Percentiles rank a stretch among this genome's conserved stretches.
These are phyloP conservation scores for Mucor indicus DNA, from an alignment of 371 early-diverging fungal species.

Conservation along the genomic window DNA sequence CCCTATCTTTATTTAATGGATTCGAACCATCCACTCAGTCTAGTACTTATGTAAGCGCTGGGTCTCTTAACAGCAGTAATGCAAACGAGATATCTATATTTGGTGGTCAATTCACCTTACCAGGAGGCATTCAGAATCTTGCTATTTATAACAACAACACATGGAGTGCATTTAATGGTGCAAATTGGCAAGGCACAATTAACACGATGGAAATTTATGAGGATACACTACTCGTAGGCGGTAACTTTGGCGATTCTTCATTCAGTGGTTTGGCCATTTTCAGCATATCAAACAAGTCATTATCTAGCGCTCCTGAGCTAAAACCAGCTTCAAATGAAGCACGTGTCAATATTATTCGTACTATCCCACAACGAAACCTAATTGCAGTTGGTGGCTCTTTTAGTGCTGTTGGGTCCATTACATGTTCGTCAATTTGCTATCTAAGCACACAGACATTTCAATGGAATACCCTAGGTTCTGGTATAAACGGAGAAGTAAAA, in stretches of 20 bases:
- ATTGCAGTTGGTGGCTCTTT: slow-evolving; percentile 60
- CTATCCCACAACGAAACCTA: slow-evolving; percentile 15
- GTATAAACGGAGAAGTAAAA: slow-evolving; percentile 39
- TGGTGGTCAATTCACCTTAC: slow-evolving; percentile 37
- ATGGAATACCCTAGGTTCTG: slow-evolving; percentile 42
- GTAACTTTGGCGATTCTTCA: slow-evolving; percentile 20
- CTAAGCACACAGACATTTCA: slow-evolving; percentile 28
- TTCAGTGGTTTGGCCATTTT: slow-evolving; percentile 32
- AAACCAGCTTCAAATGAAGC: slow-evolving; percentile 27
- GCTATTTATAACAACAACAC: slow-evolving; percentile 37
- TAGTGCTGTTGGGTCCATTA: slow-evolving; percentile 42
- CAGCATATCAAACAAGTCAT: slow-evolving; percentile 15
- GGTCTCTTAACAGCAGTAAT: slow-evolving; percentile 23
- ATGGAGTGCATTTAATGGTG: slow-evolving; percentile 42
- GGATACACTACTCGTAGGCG: slow-evolving; percentile 53
- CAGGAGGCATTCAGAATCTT: slow-evolving; percentile 37
- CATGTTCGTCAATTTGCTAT: slow-evolving; percentile 46
- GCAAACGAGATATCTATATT: no score
- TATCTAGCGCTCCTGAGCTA: slow-evolving; percentile 18
- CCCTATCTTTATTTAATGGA: slow-evolving; percentile 20
- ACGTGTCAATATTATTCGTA: slow-evolving; percentile 42
- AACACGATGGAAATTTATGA: slow-evolving; percentile 27
- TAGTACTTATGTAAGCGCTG: no score
- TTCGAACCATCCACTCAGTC: no score
- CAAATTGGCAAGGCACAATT: slow-evolving; percentile 34